phyloP scores from a whole-genome alignment of 345 rosid genomes.

The Draba incana region DNA sequence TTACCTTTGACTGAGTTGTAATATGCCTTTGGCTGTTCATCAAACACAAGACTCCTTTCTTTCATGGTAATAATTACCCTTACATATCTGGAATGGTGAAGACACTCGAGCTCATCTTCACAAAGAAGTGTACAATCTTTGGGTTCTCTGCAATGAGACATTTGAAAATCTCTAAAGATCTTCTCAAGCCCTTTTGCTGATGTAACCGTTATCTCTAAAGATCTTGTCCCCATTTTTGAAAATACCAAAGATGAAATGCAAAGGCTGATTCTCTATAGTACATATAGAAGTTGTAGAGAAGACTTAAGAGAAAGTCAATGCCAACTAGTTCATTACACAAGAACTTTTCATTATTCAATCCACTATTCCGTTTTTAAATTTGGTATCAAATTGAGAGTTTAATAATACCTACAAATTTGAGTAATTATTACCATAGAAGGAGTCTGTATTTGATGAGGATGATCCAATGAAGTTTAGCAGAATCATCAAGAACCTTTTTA shows the following conservation, averaged over 20 bases:
- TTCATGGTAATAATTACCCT: constrained; percentile 25
- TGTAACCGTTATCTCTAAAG: constrained; percentile 26
- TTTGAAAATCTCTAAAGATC: too few species aligned
- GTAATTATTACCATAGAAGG: constrained; percentile 23
- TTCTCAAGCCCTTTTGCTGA: constrained; percentile 36
- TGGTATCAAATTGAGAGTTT: background rate
- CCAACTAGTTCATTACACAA: background rate
- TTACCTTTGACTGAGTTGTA: constrained; percentile 19
- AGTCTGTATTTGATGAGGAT: background rate
- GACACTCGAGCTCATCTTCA: too few species aligned
- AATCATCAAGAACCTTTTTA: too few species aligned
- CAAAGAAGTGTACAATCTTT: too few species aligned
- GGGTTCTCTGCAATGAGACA: too few species aligned
- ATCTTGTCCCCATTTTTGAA: constrained; percentile 28
- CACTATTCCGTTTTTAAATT: background rate
- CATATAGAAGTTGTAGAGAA: constrained; percentile 35
- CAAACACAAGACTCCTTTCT: constrained; percentile 17
- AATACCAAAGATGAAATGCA: background rate
- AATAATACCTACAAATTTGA: constrained; percentile 1
- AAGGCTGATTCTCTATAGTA: constrained; percentile 20
- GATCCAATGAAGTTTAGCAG: too few species aligned
- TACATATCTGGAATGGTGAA: too few species aligned
- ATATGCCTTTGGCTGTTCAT: constrained; percentile 26
- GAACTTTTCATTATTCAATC: constrained; percentile 16
- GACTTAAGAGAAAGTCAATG: constrained; percentile 36